Conservation (phyloP, 176 grass and related monocot species). For the Lolium perenne region DNA sequence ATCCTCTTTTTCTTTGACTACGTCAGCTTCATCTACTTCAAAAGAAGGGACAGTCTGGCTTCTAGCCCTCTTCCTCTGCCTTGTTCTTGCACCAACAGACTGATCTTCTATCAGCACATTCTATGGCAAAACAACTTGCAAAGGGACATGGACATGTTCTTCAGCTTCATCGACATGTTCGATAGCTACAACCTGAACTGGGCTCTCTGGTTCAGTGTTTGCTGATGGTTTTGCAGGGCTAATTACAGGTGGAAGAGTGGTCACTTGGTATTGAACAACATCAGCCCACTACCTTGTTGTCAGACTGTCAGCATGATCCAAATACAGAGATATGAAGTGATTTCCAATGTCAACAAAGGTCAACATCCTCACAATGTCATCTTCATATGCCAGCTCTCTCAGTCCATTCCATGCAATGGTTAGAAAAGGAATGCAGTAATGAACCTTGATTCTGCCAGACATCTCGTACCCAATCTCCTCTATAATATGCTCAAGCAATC, state of each 20-base stretch:
- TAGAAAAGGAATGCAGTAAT: not conserved
- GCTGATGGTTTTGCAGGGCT: not conserved
- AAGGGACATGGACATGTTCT: no score
- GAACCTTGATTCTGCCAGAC: not conserved
- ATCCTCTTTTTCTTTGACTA: no score
- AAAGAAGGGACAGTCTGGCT: no score
- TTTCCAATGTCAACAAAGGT: not conserved
- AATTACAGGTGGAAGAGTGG: not conserved
- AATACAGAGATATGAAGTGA: not conserved
- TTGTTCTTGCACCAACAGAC: no score
- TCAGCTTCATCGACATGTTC: no score
- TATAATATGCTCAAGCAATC: no score
- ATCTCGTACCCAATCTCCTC: not conserved
- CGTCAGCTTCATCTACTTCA: no score
- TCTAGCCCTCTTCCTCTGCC: no score
- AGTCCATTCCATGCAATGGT: not conserved
- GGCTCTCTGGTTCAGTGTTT: not conserved
- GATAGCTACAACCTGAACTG: no score
- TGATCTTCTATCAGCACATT: no score
- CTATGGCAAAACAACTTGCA: no score
- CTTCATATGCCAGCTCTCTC: not conserved
- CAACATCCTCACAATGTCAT: not conserved
- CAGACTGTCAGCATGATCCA: not conserved
- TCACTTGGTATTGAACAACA: not conserved
- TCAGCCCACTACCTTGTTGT: not conserved